Evolutionary conservation across 2,329 filamentous ascomycete species (phyloP), one percentile per base, ranked within the genome.

Genomic region (Trichoderma atrobrunneum): DNA sequence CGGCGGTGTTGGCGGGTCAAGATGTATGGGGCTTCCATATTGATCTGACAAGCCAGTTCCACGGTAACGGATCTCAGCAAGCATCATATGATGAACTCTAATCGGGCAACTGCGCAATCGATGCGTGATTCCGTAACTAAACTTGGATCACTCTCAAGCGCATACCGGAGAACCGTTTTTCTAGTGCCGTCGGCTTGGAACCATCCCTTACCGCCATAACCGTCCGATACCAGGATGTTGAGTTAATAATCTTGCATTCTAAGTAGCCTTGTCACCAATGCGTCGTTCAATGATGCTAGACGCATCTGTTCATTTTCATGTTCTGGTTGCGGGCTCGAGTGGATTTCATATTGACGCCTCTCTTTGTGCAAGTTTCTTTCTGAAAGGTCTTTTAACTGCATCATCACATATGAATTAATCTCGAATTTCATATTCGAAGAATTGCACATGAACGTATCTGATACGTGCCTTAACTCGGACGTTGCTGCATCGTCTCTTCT

Each of bases 31-130:
- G 11, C 18, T 54, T 28, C 36, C 16, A 61, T 51, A 28, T 60
- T 16, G 5, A 69, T 51, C 36, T 28, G 24, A 7, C 39, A 30
- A 69, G 61, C 57, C 66, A 32, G n/a, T 36, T 26, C 66, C 57
- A 69, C 28, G 56, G 57, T 21, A 32, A 54, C 66, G 39, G 57
- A 39, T 21, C 56, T 21, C 34, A 21, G 28, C 7, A 67, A 12
- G 7, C 30, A 61, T 34, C 39, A 28, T 18, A 18, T 54, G 36
- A 54, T 28, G 30, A 36, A n/a, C 39, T 34, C 28, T 61, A 5
- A 24, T 28, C 66, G 66, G 57, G 56, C 39, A 62, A 43, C 56
- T 54, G 66, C 66, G 66, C 57, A 48, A 69, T 69, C 66, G 66
- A 69, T 61, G 66, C 57, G 43, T 28, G 56, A 62, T 62, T 69